Evolutionary conservation across 2,329 filamentous ascomycete species (phyloP).

Genomic region (Penicillium corylophilum): DNA sequence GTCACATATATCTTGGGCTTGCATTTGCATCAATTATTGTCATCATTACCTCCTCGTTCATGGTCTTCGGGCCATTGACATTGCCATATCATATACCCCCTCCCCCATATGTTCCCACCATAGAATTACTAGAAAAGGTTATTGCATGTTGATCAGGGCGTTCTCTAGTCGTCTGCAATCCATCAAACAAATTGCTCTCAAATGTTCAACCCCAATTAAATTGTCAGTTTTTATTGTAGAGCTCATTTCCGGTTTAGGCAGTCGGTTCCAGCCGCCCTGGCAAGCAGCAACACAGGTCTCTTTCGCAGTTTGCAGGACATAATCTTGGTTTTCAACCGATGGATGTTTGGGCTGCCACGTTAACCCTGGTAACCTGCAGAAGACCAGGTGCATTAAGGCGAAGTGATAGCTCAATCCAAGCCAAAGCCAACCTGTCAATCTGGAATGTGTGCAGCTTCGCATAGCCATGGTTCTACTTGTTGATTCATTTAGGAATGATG

Average conservation of each 20-base stretch:
- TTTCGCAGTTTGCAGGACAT: not conserved
- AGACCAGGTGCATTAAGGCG: not conserved
- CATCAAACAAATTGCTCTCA: not conserved
- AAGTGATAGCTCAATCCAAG: not conserved
- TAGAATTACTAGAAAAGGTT: conserved; percentile 8
- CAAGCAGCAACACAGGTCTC: not conserved
- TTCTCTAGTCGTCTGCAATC: conserved; percentile 1
- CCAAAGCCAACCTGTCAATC: not conserved
- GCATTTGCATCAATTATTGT: not conserved
- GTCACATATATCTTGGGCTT: not conserved
- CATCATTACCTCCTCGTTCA: not conserved
- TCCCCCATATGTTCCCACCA: not conserved
- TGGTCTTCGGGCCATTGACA: not conserved
- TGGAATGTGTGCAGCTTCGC: not conserved
- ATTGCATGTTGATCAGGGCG: conserved; percentile 4
- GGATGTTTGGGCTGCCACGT: not conserved
- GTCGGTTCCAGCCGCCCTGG: not conserved
- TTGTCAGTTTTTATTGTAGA: not conserved
- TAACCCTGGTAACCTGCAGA: not conserved
- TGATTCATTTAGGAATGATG: no score
- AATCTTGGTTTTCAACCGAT: not conserved
- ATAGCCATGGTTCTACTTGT: not conserved
- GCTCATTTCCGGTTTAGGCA: not conserved
- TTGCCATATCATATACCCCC: conserved; percentile 5
- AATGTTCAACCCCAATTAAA: not conserved